Base-by-base conservation (phyloP, 2,329 filamentous ascomycete species). In the Neoarthrinium moseri region DNA sequence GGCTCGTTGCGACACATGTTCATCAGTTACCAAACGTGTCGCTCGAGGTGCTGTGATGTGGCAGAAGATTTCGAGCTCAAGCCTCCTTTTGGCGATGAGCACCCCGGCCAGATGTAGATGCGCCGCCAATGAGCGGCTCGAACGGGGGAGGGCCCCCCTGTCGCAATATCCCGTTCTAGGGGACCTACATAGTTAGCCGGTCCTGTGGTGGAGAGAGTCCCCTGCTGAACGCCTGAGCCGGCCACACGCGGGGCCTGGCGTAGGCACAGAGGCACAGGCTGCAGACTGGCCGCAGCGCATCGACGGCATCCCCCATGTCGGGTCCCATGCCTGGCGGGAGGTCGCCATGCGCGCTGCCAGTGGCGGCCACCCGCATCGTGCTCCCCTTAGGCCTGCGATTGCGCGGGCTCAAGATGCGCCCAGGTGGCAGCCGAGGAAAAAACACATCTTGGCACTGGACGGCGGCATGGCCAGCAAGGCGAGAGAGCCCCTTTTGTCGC, bases 401-500 rank as follows among this genome's bases (percentile, higher is more conserved):
- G n/a, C n/a, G n/a, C n/a, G n/a, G n/a, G n/a, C n/a, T n/a, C n/a
- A n/a, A n/a, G n/a, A n/a, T n/a, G n/a, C n/a, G n/a, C n/a, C n/a
- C n/a, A n/a, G n/a, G n/a, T n/a, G n/a, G n/a, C n/a, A n/a, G n/a
- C n/a, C n/a, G n/a, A n/a, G n/a, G n/a, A n/a, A n/a, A n/a, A n/a
- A n/a, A n/a, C n/a, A n/a, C n/a, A n/a, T n/a, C n/a, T n/a, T n/a
- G n/a, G n/a, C n/a, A n/a, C n/a, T n/a, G n/a, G n/a, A n/a, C n/a
- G n/a, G n/a, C n/a, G 13, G 15, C 15, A 20, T 15, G 20, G 22
- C 21, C 13, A 12, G 15, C n/a, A 18, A 15, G 18, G 20, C 17
- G 20, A 15, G 41, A 26, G 15, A 44, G 41, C 41, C 41, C 41
- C 41, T 44, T 44, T 44, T 44, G 41, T 33, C 13, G 26, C 21